Evolutionary conservation across 768 basidiomycete species (phyloP).

Genomic region (Hypsizygus marmoreus): DNA sequence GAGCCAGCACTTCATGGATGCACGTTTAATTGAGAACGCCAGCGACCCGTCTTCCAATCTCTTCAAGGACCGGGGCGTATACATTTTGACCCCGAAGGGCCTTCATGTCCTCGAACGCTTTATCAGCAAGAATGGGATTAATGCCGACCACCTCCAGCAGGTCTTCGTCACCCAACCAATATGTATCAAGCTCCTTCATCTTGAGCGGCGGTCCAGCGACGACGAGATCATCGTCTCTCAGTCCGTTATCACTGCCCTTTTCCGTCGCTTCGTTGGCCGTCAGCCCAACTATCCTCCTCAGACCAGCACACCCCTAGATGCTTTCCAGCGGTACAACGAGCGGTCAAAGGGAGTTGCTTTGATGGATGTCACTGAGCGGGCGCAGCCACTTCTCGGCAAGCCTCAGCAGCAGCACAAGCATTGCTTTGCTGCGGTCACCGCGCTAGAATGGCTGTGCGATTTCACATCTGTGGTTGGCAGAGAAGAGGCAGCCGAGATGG

Average conservation of each 20-base stretch:
- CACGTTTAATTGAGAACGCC: conserved; percentile 95
- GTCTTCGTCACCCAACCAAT: conserved; percentile 94
- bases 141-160: conserved; percentile 85
- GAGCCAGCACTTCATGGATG: conserved; percentile 99
- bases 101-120: conserved; percentile 99
- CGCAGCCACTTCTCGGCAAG: conserved; percentile 54
- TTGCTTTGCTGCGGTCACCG: conserved; percentile 85
- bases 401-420: conserved; percentile 54
- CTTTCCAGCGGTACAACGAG: conserved; percentile 76
- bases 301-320: conserved; percentile 50
- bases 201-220: conserved; percentile 88
- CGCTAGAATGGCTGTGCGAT: conserved; percentile 96
- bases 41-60: conserved; percentile 84
- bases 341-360: conserved; percentile 74
- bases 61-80: conserved; percentile 98
- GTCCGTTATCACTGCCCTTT: conserved; percentile 91
- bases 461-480: conserved; percentile 94
- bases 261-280: conserved; percentile 92
- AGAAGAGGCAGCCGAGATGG: conserved; percentile 97
- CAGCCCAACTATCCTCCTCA: conserved; percentile 74
- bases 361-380: conserved; percentile 70
- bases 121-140: conserved; percentile 99
- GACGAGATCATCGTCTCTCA: conserved; percentile 98
- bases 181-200: conserved; percentile 95
- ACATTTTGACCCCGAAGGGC: conserved; percentile 94